Evolutionary conservation across 129 eudicot species (phyloP).

Genomic region (Flaveria sonorensis): DNA sequence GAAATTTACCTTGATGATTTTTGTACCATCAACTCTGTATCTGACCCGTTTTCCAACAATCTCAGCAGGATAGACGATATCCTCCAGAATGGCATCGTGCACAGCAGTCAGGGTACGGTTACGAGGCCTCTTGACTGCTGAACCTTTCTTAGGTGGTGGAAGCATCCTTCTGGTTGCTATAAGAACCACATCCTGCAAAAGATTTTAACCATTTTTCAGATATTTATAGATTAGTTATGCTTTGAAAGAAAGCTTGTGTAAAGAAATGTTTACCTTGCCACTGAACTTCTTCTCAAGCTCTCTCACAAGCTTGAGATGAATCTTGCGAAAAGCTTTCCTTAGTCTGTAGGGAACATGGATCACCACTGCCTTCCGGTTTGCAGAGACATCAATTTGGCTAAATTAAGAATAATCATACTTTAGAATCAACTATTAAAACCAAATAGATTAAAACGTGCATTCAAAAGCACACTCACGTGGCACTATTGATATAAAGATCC

Average conservation of each 20-base stretch:
- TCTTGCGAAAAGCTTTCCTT: conserved; percentile 89
- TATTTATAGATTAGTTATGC: not conserved
- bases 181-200: conserved; percentile 63
- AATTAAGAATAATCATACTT: conserved; percentile 1
- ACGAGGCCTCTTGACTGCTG: conserved; percentile 68
- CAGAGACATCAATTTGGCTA: conserved; percentile 84
- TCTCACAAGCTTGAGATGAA: conserved; percentile 79
- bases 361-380: conserved; percentile 76
- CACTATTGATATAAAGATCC: conserved; percentile 67
- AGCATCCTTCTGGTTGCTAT: conserved; percentile 70
- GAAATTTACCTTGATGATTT: conserved; percentile 59
- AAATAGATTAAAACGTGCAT: not conserved
- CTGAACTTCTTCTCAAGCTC: conserved; percentile 97
- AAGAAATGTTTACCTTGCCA: conserved; percentile 58
- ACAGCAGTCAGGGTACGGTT: conserved; percentile 70
- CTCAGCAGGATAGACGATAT: conserved; percentile 67
- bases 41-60: conserved; percentile 73
- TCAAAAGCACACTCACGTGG: conserved; percentile 33
- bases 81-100: conserved; percentile 70
- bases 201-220: not conserved
- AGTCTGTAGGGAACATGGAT: conserved; percentile 84
- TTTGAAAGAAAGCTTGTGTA: not conserved
- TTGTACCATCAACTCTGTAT: conserved; percentile 64
- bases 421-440: not conserved
- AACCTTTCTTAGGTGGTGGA: conserved; percentile 78